Evolutionary conservation across 192 early-diverging fungal genomes (phyloP), one percentile per base, ranked within the genome.

Genomic region (Umbelopsis isabellina): DNA sequence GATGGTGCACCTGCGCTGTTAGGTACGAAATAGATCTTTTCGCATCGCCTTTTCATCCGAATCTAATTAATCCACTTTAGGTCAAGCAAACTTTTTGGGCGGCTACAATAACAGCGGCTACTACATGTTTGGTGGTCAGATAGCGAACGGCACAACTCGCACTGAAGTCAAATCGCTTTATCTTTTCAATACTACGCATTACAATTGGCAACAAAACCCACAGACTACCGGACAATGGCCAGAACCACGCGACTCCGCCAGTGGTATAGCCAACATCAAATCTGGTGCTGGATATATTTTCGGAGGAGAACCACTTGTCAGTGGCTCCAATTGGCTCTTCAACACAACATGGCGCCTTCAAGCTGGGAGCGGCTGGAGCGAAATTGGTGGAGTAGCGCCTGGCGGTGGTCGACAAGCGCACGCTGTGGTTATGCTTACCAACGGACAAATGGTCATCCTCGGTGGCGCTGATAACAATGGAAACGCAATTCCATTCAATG

Each of bases 381-480:
- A 55, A n/a, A 23, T 61, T 10, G 69, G 52, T 23, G 69, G 69
- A 21, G 16, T 35, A 3, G 50, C 52, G 7, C 50, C 49, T n/a
- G 69, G 45, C 8, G 69, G 50, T 13, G 52, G 50, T 4, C 48
- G 69, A 45, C 69, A 71, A 53, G 49, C 47, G 7, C 69, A 71
- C 22, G 44, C 69, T 23, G 69, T 45, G 6, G 53, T 35, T 21
- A 27, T 71, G 69, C 52, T 71, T n/a, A 8, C 0, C 3, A 22
- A 50, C n/a, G 69, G 69, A 4, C 49, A 22, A 7, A 55, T 71
- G 69, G 69, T 71, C 52, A 71, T 71, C n/a, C 25, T 71, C 15
- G 69, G 69, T 46, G 69, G 69, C 3, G n/a, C 51, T 10, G 45
- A 55, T 16, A 37, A 35, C 9, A 21, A 4, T 11, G 69, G 33